A percentile compares a stretch with the other conserved stretches of the same genome.
These are phyloP conservation scores for Geranium incanum DNA, from an alignment of 441 rosid species.

Conservation along the genomic window DNA sequence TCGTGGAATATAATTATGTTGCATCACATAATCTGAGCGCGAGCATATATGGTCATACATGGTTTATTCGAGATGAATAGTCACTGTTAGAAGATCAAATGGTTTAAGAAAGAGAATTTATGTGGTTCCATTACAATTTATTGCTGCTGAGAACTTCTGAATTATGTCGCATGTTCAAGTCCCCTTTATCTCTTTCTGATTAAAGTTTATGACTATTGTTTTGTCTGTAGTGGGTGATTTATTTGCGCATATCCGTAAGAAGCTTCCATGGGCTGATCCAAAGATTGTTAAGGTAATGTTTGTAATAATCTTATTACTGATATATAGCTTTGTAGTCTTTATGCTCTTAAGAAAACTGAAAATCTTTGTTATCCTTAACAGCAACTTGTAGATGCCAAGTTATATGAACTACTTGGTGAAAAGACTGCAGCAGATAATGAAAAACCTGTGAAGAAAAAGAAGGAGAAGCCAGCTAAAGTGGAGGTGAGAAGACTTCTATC, in stretches of 20 bases:
- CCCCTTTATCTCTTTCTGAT: background rate
- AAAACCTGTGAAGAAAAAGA: constrained; percentile 79
- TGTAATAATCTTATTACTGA: background rate
- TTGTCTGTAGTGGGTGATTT: constrained; percentile 53
- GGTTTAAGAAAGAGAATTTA: background rate
- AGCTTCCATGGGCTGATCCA: constrained; percentile 89
- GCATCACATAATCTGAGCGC: constrained; percentile 5
- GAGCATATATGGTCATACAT: background rate
- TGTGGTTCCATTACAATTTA: background rate
- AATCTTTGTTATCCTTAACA: constrained; percentile 19
- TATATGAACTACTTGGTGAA: constrained; percentile 78
- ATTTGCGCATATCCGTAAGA: constrained; percentile 61
- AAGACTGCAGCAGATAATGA: constrained; percentile 84
- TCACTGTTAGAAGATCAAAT: background rate
- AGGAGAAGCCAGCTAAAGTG: constrained; percentile 78
- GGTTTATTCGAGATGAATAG: constrained; percentile 9
- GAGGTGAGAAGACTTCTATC: constrained; percentile 39
- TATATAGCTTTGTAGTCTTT: background rate
- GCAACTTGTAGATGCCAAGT: constrained; percentile 66
- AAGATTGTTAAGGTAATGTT: constrained; percentile 60
- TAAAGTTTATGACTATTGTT: background rate
- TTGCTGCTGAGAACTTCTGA: background rate
- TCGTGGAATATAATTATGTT: constrained; percentile 2
- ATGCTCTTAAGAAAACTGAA: background rate
- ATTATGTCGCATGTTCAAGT: background rate